Evolutionary conservation across 345 rosid species (phyloP), one percentile per base, ranked within the genome.

Genomic region (Geranium brycei): DNA sequence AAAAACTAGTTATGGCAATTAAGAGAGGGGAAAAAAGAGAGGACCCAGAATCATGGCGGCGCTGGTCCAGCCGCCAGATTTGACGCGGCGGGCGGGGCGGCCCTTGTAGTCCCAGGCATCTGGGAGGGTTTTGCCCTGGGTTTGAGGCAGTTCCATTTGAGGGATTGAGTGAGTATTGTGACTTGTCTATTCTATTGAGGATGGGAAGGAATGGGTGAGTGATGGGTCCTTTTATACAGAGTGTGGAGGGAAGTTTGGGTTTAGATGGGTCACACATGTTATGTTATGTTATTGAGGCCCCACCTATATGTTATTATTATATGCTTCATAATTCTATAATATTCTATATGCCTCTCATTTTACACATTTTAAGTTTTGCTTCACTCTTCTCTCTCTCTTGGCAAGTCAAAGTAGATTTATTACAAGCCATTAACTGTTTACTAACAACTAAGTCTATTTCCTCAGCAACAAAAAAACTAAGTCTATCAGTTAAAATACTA

Each of bases 71-170:
- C 99, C 96, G 15, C 98, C 97, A 61, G 95, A 77, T 31, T 62
- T 81, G 58, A 84, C 75, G 41, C 81, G 79, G 31, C 79, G 83
- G 58, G 95, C 88, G 0, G 90, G 85, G 18, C 84, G 84, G 77
- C 99, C 97, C 70, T 83, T 84, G 77, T 77, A 87, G 80, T 93
- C 96, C 96, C 97, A 89, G 59, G 95, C 97, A 76, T 93, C 99
- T 2, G 78, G 64, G 71, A 89, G 77, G 60, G 75, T 82, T 19
- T 81, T 72, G 59, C 69, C 72, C 32, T 78, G 80, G 3, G 86
- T 76, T 72, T 73, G 71, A 59, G 95, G 86, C 32, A 85, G 83
- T 65, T 76, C 67, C 84, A 77, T 83, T 19, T 6, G 7, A 40
- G 28, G 28, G 28, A 23, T 23, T 23, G 28, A 23, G 28, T 23